These are phyloP conservation scores for Rhytidiadelphus loreus DNA, from an alignment of 225 moss, liverwort and hornwort genomes.

Conservation along the genomic window DNA sequence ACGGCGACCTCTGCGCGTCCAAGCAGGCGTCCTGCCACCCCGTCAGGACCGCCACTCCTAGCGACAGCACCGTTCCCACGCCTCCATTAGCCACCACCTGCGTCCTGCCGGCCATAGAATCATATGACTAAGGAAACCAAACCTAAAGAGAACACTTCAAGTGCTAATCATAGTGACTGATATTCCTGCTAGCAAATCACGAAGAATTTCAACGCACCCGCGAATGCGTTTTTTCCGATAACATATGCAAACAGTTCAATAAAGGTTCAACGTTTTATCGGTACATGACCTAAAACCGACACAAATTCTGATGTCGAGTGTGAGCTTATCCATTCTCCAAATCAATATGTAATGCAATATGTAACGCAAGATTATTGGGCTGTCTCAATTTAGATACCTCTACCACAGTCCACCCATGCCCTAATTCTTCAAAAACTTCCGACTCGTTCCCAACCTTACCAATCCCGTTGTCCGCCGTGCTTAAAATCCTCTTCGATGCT, in stretches of 20 bases:
- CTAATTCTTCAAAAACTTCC: background rate
- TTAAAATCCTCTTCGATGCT: conserved; percentile 71
- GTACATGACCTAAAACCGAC: background rate
- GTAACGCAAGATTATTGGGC: background rate
- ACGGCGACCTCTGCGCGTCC: conserved; percentile 50
- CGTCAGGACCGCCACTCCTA: conserved; percentile 37
- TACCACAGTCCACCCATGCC: background rate
- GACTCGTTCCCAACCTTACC: conserved; percentile 19
- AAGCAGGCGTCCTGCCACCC: conserved; percentile 70
- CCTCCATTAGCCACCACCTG: conserved; percentile 73
- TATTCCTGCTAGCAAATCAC: background rate
- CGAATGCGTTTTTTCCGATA: background rate
- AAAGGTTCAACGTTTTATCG: background rate
- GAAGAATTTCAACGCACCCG: background rate
- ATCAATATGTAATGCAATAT: background rate
- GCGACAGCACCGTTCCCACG: conserved; percentile 56
- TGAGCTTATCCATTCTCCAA: background rate
- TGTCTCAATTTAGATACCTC: background rate
- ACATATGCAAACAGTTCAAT: background rate
- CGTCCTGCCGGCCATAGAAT: conserved; percentile 19
- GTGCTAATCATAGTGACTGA: background rate
- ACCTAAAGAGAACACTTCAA: background rate
- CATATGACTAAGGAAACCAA: background rate
- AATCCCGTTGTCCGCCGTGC: conserved; percentile 80
- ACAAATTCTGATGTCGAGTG: background rate